Evolutionary conservation across 2,329 filamentous ascomycete genomes (phyloP), one percentile per base, ranked within the genome.

Genomic region (Arthrinium puccinioides): DNA sequence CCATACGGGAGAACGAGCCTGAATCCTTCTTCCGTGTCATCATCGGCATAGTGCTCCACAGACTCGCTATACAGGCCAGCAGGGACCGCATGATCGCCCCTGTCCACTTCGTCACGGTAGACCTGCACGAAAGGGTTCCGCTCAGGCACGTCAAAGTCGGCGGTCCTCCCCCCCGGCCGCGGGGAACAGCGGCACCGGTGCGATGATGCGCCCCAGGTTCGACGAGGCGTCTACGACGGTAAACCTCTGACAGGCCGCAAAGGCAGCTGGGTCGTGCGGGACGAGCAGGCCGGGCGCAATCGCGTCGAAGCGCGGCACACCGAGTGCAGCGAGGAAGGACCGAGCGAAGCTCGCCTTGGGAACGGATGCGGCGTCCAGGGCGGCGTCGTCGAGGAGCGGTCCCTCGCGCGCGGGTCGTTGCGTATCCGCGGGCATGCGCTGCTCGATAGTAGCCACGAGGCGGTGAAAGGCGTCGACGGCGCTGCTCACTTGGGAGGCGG

Each of bases 1-100:
- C 36, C 9, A 30, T 39, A 50, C 2, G 53, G 50, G 13, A 53
- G 42, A 31, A 48, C 35, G 7, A 57, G 39, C 30, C 48, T 45
- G 39, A 57, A 57, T 20, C 48, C 55, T 13, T 56, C 54, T 35
- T 56, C 54, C n/a, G 47, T 38, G 24, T 29, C 35, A n/a, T 53
- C 51, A 36, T 14, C 26, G n/a, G 21, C 24, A 13, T 24, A 18
- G 30, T 50, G 44, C 10, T 49, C 46, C 19, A 55, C 45, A 13
- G 47, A 49, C 40, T 52, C 48, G 16, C 39, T 52, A 38, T 57
- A 57, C 3, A 57, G 27, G 13, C 49, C 50, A 19, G 43, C 47
- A 13, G 39, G 45, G 36, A 52, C 40, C 7, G 34, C n/a, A n/a
- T n/a, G n/a, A n/a, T n/a, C n/a, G n/a, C n/a, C n/a, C n/a, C n/a